Conservation (phyloP, 2,329 filamentous ascomycete genomes). For the Elsinoe perseae region DNA sequence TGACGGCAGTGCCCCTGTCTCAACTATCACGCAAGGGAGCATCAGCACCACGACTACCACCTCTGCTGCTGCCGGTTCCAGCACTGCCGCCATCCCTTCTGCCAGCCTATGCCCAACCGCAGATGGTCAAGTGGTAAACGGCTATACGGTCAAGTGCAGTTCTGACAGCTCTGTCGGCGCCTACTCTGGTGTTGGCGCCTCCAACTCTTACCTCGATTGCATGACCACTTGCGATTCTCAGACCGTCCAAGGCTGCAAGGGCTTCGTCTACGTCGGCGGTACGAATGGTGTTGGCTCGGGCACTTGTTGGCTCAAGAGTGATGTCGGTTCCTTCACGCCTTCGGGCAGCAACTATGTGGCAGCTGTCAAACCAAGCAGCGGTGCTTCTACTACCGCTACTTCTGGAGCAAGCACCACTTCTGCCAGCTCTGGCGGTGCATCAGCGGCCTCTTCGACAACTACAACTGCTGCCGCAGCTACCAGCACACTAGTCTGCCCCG, state of each 20-base stretch:
- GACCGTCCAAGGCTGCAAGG: conserved; percentile 16
- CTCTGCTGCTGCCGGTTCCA: conserved; percentile 6
- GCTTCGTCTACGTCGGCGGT: conserved; percentile 20
- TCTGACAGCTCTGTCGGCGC: conserved; percentile 18
- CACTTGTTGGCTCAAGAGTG: conserved; percentile 23
- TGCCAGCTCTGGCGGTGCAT: neutral
- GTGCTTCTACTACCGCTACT: conserved; percentile 1
- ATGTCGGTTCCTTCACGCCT: conserved; percentile 16
- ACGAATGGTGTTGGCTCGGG: conserved; percentile 21
- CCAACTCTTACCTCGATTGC: conserved; percentile 18
- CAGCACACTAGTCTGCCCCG: conserved; percentile 24
- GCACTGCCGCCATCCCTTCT: conserved; percentile 18
- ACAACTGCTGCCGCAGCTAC: conserved; percentile 17
- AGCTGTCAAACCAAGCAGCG: conserved; percentile 14
- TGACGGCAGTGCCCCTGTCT: conserved; percentile 12
- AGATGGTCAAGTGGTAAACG: conserved; percentile 13
- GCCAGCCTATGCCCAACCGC: conserved; percentile 18
- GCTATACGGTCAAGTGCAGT: conserved; percentile 18
- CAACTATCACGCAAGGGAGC: conserved; percentile 17
- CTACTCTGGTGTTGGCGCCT: conserved; percentile 16
- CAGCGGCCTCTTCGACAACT: conserved; percentile 14
- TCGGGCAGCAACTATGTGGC: conserved; percentile 16
- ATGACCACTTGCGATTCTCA: conserved; percentile 19
- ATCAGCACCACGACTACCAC: conserved; percentile 14
- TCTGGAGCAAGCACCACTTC: conserved; percentile 3